Evolutionary conservation across 805 yeast genomes (phyloP), one percentile per base, ranked within the genome.

Genomic region (Candida hispaniensis): DNA sequence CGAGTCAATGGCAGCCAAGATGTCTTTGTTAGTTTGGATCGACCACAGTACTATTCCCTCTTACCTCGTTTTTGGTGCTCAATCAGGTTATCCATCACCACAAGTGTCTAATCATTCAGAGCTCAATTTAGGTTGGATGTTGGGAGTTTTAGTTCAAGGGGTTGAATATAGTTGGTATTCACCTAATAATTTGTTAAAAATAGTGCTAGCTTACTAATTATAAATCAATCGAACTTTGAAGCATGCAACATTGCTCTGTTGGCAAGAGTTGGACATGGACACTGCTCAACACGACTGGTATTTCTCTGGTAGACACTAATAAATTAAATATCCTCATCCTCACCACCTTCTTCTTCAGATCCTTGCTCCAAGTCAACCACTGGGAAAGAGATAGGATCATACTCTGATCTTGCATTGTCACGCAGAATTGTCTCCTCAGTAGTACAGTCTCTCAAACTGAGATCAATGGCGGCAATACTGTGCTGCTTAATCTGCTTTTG

Each of bases 361-460:
- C 57, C 69, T n/a, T n/a, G n/a, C 6, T 62, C 70, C 7, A 69
- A 70, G 26, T 74, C 79, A 22, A 69, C 75, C 14, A 66, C 77
- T 45, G 71, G 75, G 52, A 76, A 80, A 47, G 75, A 79, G 62
- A 79, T 77, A 23, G 91, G 88, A 59, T 81, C 93, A 48, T 62
- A 81, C 41, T 62, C 68, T 29, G 79, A 71, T 60, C 93, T 69
- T 21, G 64, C 53, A 38, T 64, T 67, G 54, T 83, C 93, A 61
- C 88, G 69, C 36, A 61, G 62, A 44, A 69, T 71, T 43, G 73
- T 61, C 54, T 83, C 94, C 29, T 64, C 66, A 4, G 78, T 73
- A 7, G 77, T 75, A 33, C 86, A 79, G 47, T 79, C 86, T 52
- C 88, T 68, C 38, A 82, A 58, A 30, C 65, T 62, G 43, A 77